Evolutionary conservation across 2,329 filamentous ascomycete genomes (phyloP), one percentile per base, ranked within the genome.

Genomic region (Penicillium sp.): DNA sequence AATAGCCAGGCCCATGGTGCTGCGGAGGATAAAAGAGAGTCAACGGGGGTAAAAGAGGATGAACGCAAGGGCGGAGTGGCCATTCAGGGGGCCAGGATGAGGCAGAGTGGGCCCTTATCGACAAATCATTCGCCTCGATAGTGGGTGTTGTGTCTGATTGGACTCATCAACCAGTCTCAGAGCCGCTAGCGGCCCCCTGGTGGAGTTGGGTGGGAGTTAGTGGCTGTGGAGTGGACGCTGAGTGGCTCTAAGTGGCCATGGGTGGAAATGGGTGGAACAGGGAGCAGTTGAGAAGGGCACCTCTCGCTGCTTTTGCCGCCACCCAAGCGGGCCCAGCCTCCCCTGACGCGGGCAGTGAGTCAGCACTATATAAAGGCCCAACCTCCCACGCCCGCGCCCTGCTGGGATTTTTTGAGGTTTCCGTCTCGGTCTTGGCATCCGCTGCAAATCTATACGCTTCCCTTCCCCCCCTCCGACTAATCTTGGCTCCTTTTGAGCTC

Each of bases 341-440:
- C 75, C 72, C 75, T 73, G 75, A 66, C 65, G 62, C 66, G 59
- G 62, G 65, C 68, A 65, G 67, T 76, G 71, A 74, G 62, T 76
- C 75, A 73, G 70, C 70, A 70, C 73, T 78, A 78, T 78, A 77
- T 75, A 78, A 78, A 73, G 75, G 67, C 66, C 70, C 73, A 73
- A 70, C 73, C 75, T 76, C 75, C 76, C 76, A 71, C 74, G 69
- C 74, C 68, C 68, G 63, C 49, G 59, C 55, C 59, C 57, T 63
- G 65, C 19, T 13, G 24, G 15, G 17, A 30, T 30, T 54, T 61
- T 61, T 67, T 70, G 67, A 67, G 70, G 70, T 73, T 75, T 67
- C 72, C 68, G 72, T 74, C 66, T 70, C 73, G 76, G 75, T 78
- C 76, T 78, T 78, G 76, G 76, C 76, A 77, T 72, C 70, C 37